Evolutionary conservation across 129 eudicot species (phyloP).

Genomic region (Lactuca sativa): DNA sequence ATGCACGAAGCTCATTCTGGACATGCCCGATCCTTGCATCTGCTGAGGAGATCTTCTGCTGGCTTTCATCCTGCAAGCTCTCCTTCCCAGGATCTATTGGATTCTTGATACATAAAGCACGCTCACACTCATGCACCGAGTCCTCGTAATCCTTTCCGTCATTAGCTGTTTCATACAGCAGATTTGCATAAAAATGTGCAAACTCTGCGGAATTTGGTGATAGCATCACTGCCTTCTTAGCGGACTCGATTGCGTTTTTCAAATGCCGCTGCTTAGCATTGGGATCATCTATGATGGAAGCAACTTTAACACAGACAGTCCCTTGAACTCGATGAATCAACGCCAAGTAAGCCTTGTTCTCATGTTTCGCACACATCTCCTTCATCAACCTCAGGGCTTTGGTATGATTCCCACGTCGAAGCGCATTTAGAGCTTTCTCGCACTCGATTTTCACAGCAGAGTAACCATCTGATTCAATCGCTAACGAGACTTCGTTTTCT

Average conservation of each 20-base stretch:
- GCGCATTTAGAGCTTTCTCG: slow-evolving; percentile 69
- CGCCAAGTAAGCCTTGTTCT: slow-evolving; percentile 48
- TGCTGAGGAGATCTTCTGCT: slow-evolving; percentile 43
- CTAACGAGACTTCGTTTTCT: slow-evolving; percentile 25
- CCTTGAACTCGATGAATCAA: slow-evolving; percentile 73
- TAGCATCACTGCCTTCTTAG: slow-evolving; percentile 54
- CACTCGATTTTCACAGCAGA: slow-evolving; percentile 63
- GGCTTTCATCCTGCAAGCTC: slow-evolving; percentile 66
- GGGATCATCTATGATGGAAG: slow-evolving; percentile 59
- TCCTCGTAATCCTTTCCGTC: slow-evolving; percentile 83
- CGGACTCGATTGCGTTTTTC: slow-evolving; percentile 72
- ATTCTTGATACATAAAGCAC: slow-evolving; percentile 69
- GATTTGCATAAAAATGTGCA: slow-evolving; percentile 79
- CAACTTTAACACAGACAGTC: slow-evolving; percentile 73
- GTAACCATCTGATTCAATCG: slow-evolving; percentile 39
- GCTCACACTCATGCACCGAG: slow-evolving; percentile 74
- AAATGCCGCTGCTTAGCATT: slow-evolving; percentile 59
- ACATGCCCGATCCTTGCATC: slow-evolving; percentile 59
- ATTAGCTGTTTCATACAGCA: slow-evolving; percentile 73
- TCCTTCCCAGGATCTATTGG: slow-evolving; percentile 86
- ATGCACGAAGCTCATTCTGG: slow-evolving; percentile 56
- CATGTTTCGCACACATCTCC: slow-evolving; percentile 59
- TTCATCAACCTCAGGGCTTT: slow-evolving; percentile 80
- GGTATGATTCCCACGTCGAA: slow-evolving; percentile 75
- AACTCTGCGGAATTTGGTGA: slow-evolving; percentile 83